Evolutionary conservation across 2,329 filamentous ascomycete species (phyloP).

Genomic region (Graphiopsis chlorocephala): DNA sequence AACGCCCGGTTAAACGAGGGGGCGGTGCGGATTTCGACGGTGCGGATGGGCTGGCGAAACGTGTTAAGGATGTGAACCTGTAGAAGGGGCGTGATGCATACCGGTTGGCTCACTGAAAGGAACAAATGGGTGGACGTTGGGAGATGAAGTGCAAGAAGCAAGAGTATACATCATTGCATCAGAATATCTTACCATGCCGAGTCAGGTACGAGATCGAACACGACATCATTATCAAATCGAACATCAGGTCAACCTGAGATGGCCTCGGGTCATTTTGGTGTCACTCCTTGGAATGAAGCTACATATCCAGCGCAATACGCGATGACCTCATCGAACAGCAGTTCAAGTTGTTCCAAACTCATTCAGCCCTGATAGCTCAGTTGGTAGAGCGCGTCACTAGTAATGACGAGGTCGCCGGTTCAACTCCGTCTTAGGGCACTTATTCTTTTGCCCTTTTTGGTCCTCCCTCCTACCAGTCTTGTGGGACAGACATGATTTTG

Average conservation of each 20-base stretch:
- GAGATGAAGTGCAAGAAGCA: not conserved
- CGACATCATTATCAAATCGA: not conserved
- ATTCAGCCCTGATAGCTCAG: slow-evolving; percentile 15
- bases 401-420: slow-evolving; percentile 12
- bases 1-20: slow-evolving; percentile 66
- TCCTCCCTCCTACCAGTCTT: not conserved
- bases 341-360: not conserved
- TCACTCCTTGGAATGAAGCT: not conserved
- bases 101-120: not conserved
- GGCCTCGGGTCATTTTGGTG: not conserved
- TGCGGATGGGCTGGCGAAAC: slow-evolving; percentile 28
- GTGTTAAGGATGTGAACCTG: slow-evolving; percentile 25
- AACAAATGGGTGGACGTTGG: not conserved
- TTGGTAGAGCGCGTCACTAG: slow-evolving; percentile 14
- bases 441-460: not conserved
- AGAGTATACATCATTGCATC: not conserved
- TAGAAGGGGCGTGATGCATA: not conserved
- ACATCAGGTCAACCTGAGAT: not conserved
- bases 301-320: too few species aligned
- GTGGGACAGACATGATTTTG: not conserved
- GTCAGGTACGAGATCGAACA: not conserved
- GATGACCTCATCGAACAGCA: not conserved
- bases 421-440: slow-evolving; percentile 15
- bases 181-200: not conserved
- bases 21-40: slow-evolving; percentile 24